phyloP scores from a whole-genome alignment of 352 stramenopile species.

The Pythium insidiosum region DNA sequence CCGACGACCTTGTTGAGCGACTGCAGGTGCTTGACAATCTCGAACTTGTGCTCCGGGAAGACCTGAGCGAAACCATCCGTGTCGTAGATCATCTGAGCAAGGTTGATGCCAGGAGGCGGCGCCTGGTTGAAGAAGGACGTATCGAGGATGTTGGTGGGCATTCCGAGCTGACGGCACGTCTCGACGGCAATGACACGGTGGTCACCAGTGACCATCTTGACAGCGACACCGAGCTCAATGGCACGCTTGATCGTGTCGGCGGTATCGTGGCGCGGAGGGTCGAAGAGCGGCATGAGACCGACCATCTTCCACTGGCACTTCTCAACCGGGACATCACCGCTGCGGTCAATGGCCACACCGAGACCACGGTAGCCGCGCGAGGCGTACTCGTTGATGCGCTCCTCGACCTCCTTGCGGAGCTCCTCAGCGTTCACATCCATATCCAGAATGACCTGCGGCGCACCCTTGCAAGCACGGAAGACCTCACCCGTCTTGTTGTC shows the following conservation, averaged over 20 bases:
- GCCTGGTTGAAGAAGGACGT: constrained; percentile 74
- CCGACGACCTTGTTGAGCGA: constrained; percentile 72
- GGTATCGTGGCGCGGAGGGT: constrained; percentile 91
- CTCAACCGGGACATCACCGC: constrained; percentile 54
- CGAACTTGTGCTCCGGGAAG: constrained; percentile 89
- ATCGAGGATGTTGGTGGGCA: constrained; percentile 84
- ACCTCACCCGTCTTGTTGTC: constrained; percentile 73
- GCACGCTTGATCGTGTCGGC: constrained; percentile 88
- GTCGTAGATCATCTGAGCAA: constrained; percentile 85
- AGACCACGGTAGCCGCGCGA: constrained; percentile 62
- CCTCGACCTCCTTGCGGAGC: constrained; percentile 59
- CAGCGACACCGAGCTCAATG: constrained; percentile 84
- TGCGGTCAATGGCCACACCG: constrained; percentile 47
- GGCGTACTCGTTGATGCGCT: constrained; percentile 77
- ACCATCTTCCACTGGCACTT: constrained; percentile 89
- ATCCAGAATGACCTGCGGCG: constrained; percentile 86
- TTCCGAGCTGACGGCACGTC: constrained; percentile 85
- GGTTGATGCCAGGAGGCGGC: constrained; percentile 45
- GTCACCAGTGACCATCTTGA: constrained; percentile 97
- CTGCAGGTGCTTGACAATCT: constrained; percentile 88
- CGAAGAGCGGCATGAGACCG: constrained; percentile 89
- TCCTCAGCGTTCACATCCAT: constrained; percentile 59
- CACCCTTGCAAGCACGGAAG: constrained; percentile 91
- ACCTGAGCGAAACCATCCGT: constrained; percentile 92
- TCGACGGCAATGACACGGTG: constrained; percentile 90